Evolutionary conservation across 257 asterid species (phyloP).

Genomic region (Osmanthus fragrans): DNA sequence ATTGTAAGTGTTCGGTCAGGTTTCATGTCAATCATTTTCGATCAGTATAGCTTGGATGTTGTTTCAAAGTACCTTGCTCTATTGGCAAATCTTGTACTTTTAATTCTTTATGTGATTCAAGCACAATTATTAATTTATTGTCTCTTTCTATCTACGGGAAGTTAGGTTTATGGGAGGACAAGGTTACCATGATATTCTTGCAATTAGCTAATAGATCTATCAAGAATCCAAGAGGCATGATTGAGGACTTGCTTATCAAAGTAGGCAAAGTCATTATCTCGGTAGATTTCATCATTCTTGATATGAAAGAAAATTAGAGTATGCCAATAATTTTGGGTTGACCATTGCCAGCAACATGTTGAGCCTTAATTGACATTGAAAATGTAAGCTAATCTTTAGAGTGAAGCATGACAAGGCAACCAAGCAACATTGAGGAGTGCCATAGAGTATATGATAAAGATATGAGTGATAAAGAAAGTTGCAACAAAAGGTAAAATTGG

Average conservation of each 20-base stretch:
- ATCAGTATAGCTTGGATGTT: too few relatives aligned
- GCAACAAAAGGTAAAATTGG: too few relatives aligned
- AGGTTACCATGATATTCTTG: neutral
- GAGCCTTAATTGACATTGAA: too few relatives aligned
- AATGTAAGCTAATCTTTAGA: too few relatives aligned
- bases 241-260: neutral
- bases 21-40: too few relatives aligned
- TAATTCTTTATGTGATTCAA: neutral
- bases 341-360: neutral
- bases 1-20: too few relatives aligned
- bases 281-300: neutral
- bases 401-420: too few relatives aligned
- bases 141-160: neutral
- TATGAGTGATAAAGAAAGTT: too few relatives aligned
- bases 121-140: neutral
- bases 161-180: neutral
- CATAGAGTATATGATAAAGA: too few relatives aligned
- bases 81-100: neutral
- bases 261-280: too few relatives aligned
- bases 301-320: neutral
- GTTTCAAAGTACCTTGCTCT: neutral
- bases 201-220: neutral
- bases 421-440: too few relatives aligned
- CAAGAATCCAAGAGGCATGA: neutral
- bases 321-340: neutral